Conservation (phyloP, 2,329 filamentous ascomycete genomes). For the Arthroderma sp. region DNA sequence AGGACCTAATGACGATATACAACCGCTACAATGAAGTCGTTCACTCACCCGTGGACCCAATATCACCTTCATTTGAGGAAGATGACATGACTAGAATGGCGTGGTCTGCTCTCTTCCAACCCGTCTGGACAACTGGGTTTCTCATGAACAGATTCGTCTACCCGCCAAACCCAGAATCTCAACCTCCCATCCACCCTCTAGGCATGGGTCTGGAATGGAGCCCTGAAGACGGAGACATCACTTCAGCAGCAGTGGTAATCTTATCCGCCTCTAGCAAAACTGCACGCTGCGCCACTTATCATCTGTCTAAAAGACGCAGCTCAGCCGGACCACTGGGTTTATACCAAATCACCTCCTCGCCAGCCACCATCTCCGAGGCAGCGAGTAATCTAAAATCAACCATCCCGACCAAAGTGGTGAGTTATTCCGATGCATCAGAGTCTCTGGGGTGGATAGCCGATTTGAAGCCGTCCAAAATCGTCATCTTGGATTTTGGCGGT, state of each 20-base stretch:
- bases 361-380: background rate
- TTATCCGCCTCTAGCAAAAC: background rate
- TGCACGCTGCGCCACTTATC: background rate
- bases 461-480: background rate
- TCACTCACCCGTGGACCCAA: background rate
- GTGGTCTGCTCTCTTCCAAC: background rate
- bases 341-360: background rate
- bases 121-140: background rate
- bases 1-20: background rate
- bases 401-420: background rate
- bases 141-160: background rate
- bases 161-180: background rate
- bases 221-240: background rate
- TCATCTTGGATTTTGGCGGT: background rate
- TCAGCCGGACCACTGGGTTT: background rate
- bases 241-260: background rate
- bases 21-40: background rate
- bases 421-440: background rate
- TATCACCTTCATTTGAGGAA: background rate
- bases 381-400: background rate
- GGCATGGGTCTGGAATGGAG: background rate
- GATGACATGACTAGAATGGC: background rate
- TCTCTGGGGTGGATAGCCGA: background rate
- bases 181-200: background rate
- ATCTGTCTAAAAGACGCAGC: background rate